Conservation (phyloP, 306 rosid genomes). For the Geum urbanum region DNA sequence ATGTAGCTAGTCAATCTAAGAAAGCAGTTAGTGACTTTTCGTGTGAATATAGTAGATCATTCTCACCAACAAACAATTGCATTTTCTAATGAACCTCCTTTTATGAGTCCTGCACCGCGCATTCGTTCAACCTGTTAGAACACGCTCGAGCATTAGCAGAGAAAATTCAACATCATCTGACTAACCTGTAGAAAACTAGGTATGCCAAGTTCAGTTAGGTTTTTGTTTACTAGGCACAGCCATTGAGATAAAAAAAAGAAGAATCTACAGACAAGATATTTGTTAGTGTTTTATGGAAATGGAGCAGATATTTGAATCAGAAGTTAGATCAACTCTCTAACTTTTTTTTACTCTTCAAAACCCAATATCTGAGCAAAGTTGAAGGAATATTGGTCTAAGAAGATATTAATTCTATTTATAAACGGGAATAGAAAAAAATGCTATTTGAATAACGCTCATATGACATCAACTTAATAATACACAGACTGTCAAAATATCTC, state of each 20-base stretch:
- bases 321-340: not conserved
- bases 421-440: not conserved
- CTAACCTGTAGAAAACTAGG: not conserved
- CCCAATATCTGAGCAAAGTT: not conserved
- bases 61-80: constrained; percentile 82
- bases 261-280: no score
- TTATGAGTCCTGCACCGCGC: constrained; percentile 73
- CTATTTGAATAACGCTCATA: not conserved
- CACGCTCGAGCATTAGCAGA: constrained; percentile 16
- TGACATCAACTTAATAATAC: not conserved
- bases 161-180: constrained; percentile 14
- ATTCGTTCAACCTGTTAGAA: constrained; percentile 67
- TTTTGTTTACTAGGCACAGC: not conserved
- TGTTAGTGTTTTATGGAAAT: not conserved
- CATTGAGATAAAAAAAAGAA: not conserved
- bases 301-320: not conserved
- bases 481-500: not conserved
- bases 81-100: constrained; percentile 77
- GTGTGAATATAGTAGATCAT: constrained; percentile 34
- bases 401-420: not conserved
- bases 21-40: not conserved
- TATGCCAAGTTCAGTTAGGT: not conserved
- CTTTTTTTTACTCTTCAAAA: not conserved
- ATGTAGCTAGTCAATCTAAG: not conserved
- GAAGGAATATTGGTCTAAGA: not conserved